These are phyloP conservation scores for Penicillium macrosclerotiorum DNA, from an alignment of 495 filamentous ascomycete genomes.

Conservation along the genomic window DNA sequence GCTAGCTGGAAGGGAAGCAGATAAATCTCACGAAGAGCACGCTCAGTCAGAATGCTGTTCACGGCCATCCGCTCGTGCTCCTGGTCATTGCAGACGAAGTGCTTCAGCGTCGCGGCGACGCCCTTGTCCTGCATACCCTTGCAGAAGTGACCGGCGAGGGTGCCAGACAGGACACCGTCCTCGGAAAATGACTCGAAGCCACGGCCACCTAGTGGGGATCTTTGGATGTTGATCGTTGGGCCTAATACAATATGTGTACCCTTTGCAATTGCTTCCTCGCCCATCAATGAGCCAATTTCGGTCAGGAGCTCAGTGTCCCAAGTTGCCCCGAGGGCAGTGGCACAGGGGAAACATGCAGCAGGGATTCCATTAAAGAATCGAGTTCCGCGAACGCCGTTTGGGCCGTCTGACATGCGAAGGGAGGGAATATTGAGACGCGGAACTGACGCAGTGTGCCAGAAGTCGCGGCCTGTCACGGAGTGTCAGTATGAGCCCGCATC, in stretches of 20 bases:
- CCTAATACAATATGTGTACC: slow-evolving; percentile 69
- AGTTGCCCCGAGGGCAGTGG: slow-evolving; percentile 68
- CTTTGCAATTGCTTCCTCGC: slow-evolving; percentile 66
- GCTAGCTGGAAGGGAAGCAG: slow-evolving; percentile 70
- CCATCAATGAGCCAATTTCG: slow-evolving; percentile 60
- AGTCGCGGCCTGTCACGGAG: slow-evolving; percentile 56
- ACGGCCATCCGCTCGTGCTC: slow-evolving; percentile 71
- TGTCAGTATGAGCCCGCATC: slow-evolving; percentile 1
- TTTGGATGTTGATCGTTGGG: slow-evolving; percentile 77
- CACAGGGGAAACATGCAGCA: slow-evolving; percentile 67
- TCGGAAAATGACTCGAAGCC: slow-evolving; percentile 81
- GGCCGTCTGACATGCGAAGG: slow-evolving; percentile 68
- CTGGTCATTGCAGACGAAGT: slow-evolving; percentile 84
- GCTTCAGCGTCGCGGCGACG: slow-evolving; percentile 71
- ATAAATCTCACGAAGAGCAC: slow-evolving; percentile 77
- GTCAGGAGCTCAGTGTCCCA: slow-evolving; percentile 64
- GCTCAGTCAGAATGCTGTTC: slow-evolving; percentile 62
- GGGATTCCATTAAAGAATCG: slow-evolving; percentile 70
- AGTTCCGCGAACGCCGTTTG: slow-evolving; percentile 72
- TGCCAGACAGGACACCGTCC: slow-evolving; percentile 70
- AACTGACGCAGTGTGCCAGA: slow-evolving; percentile 74
- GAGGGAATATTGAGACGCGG: slow-evolving; percentile 67
- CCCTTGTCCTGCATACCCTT: slow-evolving; percentile 70
- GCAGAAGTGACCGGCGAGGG: slow-evolving; percentile 62
- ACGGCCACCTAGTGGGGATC: slow-evolving; percentile 71